Base-by-base conservation (phyloP, 1,284 basidiomycete species). In the Paramarasmius palmivorus region DNA sequence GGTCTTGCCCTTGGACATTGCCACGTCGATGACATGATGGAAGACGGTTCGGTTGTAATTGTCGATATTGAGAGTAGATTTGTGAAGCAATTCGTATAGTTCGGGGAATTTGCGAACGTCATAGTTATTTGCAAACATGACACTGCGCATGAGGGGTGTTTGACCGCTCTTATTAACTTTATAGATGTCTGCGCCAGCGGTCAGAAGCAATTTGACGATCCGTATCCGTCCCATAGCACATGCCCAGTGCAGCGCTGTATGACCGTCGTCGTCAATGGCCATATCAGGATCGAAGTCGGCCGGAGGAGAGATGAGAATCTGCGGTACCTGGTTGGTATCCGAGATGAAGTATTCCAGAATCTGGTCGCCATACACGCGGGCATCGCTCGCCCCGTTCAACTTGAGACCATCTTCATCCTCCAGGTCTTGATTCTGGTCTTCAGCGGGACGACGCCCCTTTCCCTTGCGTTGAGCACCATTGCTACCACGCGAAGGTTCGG, bases 121-220 rank as follows among this genome's bases (percentile, higher is more conserved):
- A 68, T 99, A 99, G 71, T 99, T 99, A 75, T 99, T 99, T 56
- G 94, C 93, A 70, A 99, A 99, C 97, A 99, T 99, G 65, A 98
- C 97, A 60, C 90, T 92, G 20, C 97, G 92, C 97, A 99, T 99
- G 51, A 99, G 76, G 0, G 97, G 91, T 9, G 97, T 99, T 71
- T 99, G 97, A 23, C 97, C 97, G 22, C 93, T 86, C 68, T 92
- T 92, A 77, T 99, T 99, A 62, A 96, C 94, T 62, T 93, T 90
- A 79, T 98, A 99, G 60, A 98, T 94, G 68, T 98, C 94, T 10
- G 96, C 96, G 25, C 96, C 95, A 2, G 95, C 92, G 0, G 93
- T 91, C 26, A 99, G 81, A 4, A 99, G 80, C 4, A 99, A 79
- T 70, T 98, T 99, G 63, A 99, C 94, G 59, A 99, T 92, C 39